Evolutionary conservation across 2,329 filamentous ascomycete species (phyloP), one percentile per base, ranked within the genome.

Genomic region (Clonostachys rosea): DNA sequence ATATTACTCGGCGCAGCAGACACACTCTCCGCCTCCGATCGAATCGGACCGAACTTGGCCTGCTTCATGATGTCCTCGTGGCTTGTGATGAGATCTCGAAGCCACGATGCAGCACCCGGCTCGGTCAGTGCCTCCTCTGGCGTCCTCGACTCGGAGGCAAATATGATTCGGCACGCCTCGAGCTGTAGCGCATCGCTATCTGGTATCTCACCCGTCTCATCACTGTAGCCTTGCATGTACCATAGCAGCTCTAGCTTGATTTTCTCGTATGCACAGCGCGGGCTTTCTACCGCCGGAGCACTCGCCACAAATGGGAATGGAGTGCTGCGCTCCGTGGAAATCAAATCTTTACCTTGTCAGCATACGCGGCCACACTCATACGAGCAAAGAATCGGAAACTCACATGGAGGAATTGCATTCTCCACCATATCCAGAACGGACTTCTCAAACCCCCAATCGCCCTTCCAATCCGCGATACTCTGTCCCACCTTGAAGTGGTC

Each of bases 291-390:
- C 4, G 71, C 61, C 34, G 65, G 64, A 10, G 65, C 62, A 50
- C 68, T 70, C 36, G 77, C 76, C 56, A 69, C 65, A 57, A 69
- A 83, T 18, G 80, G 80, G 41, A 76, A 61, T 10, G 79, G 76
- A 13, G 73, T 75, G 39, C 76, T 76, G 59, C 80, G 72, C 59
- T 84, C 81, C 63, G 81, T 68, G 60, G 84, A 78, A 68, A 84
- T 84, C 47, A 84, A 70, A 68, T 84, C 79, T 83, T 30, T 3
- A 10, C 8, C 8, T 30, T 30, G 24, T 30, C 24, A 30, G 24
- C 24, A 10, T 30, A 30, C 24, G 9, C 9, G 20, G 24, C 24
- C 24, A 30, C 24, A 10, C 3, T 30, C 9, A 30, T 30, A 10
- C 24, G 24, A 30, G 24, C 24, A 30, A 10, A 30, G 24, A 30